Evolutionary conservation across 179 eudicot species (phyloP).

Genomic region (Nepenthes alata): DNA sequence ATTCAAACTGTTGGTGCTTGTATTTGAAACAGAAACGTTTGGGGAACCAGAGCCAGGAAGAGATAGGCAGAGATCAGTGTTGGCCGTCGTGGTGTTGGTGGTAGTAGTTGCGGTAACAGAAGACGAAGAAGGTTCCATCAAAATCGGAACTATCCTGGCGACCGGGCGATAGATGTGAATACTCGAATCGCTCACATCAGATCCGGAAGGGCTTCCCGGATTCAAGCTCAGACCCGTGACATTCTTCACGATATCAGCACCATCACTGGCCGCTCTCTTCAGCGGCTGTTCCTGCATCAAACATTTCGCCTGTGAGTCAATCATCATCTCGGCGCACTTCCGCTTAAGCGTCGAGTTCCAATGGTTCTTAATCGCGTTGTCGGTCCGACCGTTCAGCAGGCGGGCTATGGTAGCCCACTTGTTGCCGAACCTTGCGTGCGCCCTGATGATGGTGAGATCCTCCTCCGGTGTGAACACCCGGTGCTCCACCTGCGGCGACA

Average conservation of each 20-base stretch:
- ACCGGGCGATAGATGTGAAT: slow-evolving; percentile 17
- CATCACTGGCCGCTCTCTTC: slow-evolving; percentile 39
- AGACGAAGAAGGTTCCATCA: slow-evolving; percentile 2
- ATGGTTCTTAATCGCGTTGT: slow-evolving; percentile 37
- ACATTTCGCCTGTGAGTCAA: slow-evolving; percentile 1
- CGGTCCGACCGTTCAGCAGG: slow-evolving; percentile 25
- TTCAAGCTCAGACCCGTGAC: slow-evolving; percentile 26
- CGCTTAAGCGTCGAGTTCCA: slow-evolving; percentile 39
- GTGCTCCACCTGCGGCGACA: slow-evolving; percentile 36
- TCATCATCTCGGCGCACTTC: slow-evolving; percentile 26
- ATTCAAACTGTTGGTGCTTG: not conserved
- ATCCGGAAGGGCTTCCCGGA: slow-evolving; percentile 29
- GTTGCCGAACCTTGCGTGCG: slow-evolving; percentile 36
- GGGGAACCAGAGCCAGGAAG: slow-evolving; percentile 24
- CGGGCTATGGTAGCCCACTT: slow-evolving; percentile 42
- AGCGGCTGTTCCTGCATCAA: slow-evolving; percentile 7
- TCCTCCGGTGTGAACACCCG: slow-evolving; percentile 28
- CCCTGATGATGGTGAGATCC: slow-evolving; percentile 28
- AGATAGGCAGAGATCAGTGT: slow-evolving; percentile 28
- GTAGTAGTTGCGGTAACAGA: slow-evolving; percentile 1
- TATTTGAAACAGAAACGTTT: slow-evolving; percentile 2
- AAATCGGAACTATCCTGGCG: slow-evolving; percentile 10
- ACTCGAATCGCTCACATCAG: slow-evolving; percentile 25
- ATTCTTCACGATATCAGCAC: slow-evolving; percentile 20
- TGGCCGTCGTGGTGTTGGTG: not conserved